Evolutionary conservation across 1,284 basidiomycete species (phyloP).

Genomic region (Marasmius tenuissimus): DNA sequence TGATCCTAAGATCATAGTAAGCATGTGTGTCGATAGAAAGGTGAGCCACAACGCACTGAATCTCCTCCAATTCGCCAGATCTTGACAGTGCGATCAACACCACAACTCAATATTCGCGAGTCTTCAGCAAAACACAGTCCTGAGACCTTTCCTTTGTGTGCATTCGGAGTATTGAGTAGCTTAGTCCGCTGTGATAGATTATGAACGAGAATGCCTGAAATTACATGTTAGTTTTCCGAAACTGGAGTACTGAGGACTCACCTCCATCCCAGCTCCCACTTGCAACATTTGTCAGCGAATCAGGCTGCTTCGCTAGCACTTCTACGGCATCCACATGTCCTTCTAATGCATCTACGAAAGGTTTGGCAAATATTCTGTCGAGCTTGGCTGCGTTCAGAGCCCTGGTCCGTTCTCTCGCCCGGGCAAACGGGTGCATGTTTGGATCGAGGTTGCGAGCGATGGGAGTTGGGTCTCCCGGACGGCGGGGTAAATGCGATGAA

Average conservation of each 20-base stretch:
- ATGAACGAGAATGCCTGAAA: conserved; percentile 83
- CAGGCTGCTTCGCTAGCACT: conserved; percentile 77
- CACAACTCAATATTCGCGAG: conserved; percentile 83
- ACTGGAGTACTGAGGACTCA: conserved; percentile 36
- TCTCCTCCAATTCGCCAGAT: conserved; percentile 67
- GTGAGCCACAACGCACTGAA: conserved; percentile 15
- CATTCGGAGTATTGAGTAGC: conserved; percentile 70
- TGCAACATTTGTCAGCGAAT: conserved; percentile 79
- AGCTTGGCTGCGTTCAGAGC: conserved; percentile 96
- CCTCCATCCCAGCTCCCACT: conserved; percentile 96
- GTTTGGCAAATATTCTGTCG: conserved; percentile 96
- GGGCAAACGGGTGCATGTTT: conserved; percentile 90
- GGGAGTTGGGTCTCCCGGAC: conserved; percentile 83
- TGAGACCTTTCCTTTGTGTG: conserved; percentile 92
- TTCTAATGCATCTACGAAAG: conserved; percentile 88
- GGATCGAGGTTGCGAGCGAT: conserved; percentile 92
- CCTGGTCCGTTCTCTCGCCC: conserved; percentile 90
- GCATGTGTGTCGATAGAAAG: conserved; percentile 9
- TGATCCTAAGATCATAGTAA: conserved; percentile 28
- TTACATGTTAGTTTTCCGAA: neutral
- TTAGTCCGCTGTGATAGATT: conserved; percentile 75
- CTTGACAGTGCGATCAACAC: conserved; percentile 90
- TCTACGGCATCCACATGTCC: conserved; percentile 98
- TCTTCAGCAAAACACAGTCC: conserved; percentile 76
- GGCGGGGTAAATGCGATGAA: conserved; percentile 66